These are phyloP conservation scores for Biscutella laevigata DNA, from an alignment of 441 rosid genomes.

Conservation along the genomic window DNA sequence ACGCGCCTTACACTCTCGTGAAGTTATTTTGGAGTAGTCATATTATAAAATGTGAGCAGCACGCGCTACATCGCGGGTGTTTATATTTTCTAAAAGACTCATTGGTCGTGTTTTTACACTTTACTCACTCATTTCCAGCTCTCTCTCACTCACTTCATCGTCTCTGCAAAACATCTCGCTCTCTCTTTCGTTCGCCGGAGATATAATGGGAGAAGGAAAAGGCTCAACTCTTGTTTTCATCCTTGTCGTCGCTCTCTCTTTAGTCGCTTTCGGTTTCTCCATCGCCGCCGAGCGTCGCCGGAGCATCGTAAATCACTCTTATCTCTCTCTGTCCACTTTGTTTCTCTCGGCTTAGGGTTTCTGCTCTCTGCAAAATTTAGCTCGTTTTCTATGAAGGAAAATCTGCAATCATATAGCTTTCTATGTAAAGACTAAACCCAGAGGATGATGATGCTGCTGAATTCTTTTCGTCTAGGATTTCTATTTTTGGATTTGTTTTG, in stretches of 20 bases:
- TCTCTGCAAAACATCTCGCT: slow-evolving; percentile 7
- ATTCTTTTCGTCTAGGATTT: too few relatives aligned
- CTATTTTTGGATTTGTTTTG: neutral
- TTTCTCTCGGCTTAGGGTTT: slow-evolving; percentile 1
- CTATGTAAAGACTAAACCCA: neutral
- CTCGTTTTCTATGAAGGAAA: neutral
- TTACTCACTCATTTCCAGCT: slow-evolving; percentile 10
- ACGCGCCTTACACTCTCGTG: slow-evolving; percentile 8
- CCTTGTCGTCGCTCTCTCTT: slow-evolving; percentile 57
- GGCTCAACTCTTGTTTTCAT: slow-evolving; percentile 64
- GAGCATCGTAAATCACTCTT: slow-evolving; percentile 44
- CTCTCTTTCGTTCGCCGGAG: slow-evolving; percentile 1
- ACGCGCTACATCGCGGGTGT: neutral
- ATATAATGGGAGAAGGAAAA: slow-evolving; percentile 62
- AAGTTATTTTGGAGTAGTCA: too few relatives aligned
- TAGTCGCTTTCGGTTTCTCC: slow-evolving; percentile 83
- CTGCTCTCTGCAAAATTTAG: neutral
- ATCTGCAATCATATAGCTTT: neutral
- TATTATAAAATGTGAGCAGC: too few relatives aligned
- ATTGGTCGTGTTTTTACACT: slow-evolving; percentile 10
- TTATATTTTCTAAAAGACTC: neutral
- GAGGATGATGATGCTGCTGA: neutral
- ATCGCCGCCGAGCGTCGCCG: slow-evolving; percentile 87
- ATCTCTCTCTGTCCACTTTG: neutral
- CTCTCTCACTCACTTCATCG: slow-evolving; percentile 6